Percentiles rank a stretch among this genome's conserved stretches.
Evolutionary conservation across 2,329 filamentous ascomycete species (phyloP).

Genomic region (Colletotrichum echinochloae): DNA sequence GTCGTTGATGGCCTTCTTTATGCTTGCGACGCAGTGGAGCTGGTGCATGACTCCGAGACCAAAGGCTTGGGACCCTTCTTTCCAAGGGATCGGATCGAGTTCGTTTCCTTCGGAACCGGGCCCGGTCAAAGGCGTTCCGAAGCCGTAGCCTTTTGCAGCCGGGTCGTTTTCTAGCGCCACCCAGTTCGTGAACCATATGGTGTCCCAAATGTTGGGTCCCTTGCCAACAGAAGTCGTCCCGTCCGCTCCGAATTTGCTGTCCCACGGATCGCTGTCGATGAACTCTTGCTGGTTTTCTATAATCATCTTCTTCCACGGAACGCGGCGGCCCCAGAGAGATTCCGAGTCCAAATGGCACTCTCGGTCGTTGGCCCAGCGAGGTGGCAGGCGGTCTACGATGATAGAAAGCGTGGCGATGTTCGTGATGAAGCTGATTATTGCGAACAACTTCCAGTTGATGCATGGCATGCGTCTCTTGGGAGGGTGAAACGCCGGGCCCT

Average conservation of each 20-base stretch:
- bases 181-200: conserved; percentile 9
- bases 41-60: background rate
- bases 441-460: too few relatives aligned
- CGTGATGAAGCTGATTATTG: too few relatives aligned
- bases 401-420: too few relatives aligned
- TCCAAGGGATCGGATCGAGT: background rate
- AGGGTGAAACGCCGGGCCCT: too few relatives aligned
- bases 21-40: conserved; percentile 7
- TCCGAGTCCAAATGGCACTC: conserved; percentile 2
- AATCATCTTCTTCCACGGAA: background rate
- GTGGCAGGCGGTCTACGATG: too few relatives aligned
- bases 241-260: conserved; percentile 3
- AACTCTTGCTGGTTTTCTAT: conserved; percentile 1
- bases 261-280: conserved; percentile 11
- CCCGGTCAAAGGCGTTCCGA: background rate
- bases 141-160: background rate
- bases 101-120: background rate
- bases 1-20: conserved; percentile 10
- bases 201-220: conserved; percentile 1
- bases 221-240: background rate
- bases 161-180: conserved; percentile 7
- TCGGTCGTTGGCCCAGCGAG: background rate
- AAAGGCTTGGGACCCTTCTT: conserved; percentile 1
- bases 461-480: too few relatives aligned
- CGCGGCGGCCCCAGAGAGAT: background rate